Percentiles rank a stretch among this genome's conserved stretches.
Conservation (phyloP, 352 stramenopile species). For the Phytophthora vignae region DNA sequence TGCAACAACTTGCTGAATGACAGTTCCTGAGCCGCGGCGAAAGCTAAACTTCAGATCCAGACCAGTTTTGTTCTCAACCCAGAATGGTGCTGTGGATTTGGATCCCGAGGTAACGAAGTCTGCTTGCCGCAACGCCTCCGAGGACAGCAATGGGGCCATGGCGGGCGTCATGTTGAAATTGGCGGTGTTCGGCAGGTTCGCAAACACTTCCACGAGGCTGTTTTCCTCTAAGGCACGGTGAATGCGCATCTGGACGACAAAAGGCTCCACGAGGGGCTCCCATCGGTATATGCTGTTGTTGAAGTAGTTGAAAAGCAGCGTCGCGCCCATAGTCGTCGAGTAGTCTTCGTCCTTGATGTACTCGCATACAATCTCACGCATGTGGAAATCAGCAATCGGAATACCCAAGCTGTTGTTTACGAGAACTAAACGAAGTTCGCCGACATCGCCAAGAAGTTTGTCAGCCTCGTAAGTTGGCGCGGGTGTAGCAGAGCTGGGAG, state of each 20-base stretch:
- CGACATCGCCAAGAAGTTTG: constrained; percentile 87
- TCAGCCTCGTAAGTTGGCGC: constrained; percentile 61
- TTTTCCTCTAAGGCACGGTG: constrained; percentile 76
- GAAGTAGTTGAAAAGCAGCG: constrained; percentile 89
- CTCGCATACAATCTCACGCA: constrained; percentile 90
- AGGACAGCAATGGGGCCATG: constrained; percentile 87
- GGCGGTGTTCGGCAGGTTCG: constrained; percentile 84
- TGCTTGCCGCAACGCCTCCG: constrained; percentile 79
- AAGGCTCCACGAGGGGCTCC: constrained; percentile 88
- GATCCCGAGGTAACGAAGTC: constrained; percentile 89
- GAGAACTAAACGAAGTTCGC: constrained; percentile 82
- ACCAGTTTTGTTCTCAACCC: constrained; percentile 89
- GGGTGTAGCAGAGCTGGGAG: neutral
- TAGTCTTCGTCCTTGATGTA: constrained; percentile 89
- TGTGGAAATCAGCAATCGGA: constrained; percentile 86
- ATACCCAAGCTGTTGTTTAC: constrained; percentile 92
- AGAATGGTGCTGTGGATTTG: constrained; percentile 90
- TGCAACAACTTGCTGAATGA: constrained; percentile 80
- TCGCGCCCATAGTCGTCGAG: constrained; percentile 79
- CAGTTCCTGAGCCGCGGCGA: constrained; percentile 74
- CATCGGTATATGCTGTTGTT: constrained; percentile 93
- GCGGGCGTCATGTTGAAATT: constrained; percentile 91
- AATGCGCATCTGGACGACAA: constrained; percentile 80
- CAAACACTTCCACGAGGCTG: constrained; percentile 80
- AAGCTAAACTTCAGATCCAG: constrained; percentile 90